Percentiles rank a stretch among this genome's conserved stretches.
Evolutionary conservation across 805 yeast species (phyloP).

Genomic region (Scheffersomyces coipomensis): DNA sequence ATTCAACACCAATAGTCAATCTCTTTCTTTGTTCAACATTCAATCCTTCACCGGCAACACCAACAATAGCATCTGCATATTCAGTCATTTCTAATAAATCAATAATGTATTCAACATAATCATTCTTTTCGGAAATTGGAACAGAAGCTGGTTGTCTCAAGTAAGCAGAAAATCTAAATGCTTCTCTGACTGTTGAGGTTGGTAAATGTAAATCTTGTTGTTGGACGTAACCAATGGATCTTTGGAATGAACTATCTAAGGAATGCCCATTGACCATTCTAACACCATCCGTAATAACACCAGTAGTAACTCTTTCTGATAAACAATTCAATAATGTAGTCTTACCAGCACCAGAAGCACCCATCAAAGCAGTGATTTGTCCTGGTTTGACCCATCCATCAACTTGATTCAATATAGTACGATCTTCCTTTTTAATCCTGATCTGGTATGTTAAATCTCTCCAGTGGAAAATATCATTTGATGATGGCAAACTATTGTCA

Average conservation of each 20-base stretch:
- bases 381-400: constrained; percentile 77
- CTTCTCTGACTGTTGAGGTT: constrained; percentile 69
- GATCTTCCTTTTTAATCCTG: constrained; percentile 30
- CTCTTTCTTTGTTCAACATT: constrained; percentile 39
- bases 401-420: constrained; percentile 35
- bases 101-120: constrained; percentile 67
- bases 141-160: constrained; percentile 63
- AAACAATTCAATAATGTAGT: constrained; percentile 71
- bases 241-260: constrained; percentile 62
- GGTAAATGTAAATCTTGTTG: constrained; percentile 75
- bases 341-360: constrained; percentile 84
- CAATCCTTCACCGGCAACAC: constrained; percentile 64
- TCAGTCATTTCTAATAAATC: constrained; percentile 62
- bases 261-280: constrained; percentile 63
- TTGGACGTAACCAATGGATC: constrained; percentile 77
- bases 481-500: background rate
- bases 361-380: constrained; percentile 77
- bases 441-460: constrained; percentile 32
- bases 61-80: constrained; percentile 77
- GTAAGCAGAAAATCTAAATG: constrained; percentile 66
- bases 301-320: constrained; percentile 48
- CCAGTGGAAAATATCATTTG: constrained; percentile 30
- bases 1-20: constrained; percentile 38
- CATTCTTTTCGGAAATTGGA: constrained; percentile 56
- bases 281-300: constrained; percentile 42